Percentiles rank a stretch among this genome's conserved stretches.
Conservation (phyloP, 345 rosid genomes). For the Syzygium grande region DNA sequence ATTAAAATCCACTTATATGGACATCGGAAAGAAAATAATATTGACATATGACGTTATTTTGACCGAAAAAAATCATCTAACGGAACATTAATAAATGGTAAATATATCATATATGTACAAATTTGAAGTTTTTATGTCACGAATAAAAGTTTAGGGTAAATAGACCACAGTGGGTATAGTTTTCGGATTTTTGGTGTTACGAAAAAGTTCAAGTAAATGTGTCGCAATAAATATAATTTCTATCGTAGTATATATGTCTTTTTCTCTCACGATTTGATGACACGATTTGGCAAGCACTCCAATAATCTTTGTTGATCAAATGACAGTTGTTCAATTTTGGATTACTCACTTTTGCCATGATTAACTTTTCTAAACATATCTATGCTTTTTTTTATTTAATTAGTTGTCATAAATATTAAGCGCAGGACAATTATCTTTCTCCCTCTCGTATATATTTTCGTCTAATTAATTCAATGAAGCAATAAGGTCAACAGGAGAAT, state of each 20-base stretch:
- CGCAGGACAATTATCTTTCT: not conserved
- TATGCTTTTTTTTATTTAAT: not conserved
- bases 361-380: not conserved
- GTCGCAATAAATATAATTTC: too few species aligned
- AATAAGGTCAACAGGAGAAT: not conserved
- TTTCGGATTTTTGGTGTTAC: too few species aligned
- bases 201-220: too few species aligned
- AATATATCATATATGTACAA: too few species aligned
- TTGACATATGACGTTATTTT: too few species aligned
- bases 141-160: too few species aligned
- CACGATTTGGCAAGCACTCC: not conserved
- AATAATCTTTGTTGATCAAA: not conserved
- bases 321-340: not conserved
- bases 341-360: not conserved
- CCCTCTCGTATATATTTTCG: accelerated
- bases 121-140: too few species aligned
- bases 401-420: not conserved
- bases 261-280: not conserved
- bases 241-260: not conserved
- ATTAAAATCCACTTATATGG: too few species aligned
- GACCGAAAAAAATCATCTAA: too few species aligned
- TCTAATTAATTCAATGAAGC: not conserved
- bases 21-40: too few species aligned
- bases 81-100: too few species aligned
- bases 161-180: too few species aligned